A percentile compares a stretch with the other conserved stretches of the same genome.
These are phyloP conservation scores for Schoenoplectus tabernaemontani DNA, from an alignment of 202 grass and related monocot genomes.

Conservation along the genomic window DNA sequence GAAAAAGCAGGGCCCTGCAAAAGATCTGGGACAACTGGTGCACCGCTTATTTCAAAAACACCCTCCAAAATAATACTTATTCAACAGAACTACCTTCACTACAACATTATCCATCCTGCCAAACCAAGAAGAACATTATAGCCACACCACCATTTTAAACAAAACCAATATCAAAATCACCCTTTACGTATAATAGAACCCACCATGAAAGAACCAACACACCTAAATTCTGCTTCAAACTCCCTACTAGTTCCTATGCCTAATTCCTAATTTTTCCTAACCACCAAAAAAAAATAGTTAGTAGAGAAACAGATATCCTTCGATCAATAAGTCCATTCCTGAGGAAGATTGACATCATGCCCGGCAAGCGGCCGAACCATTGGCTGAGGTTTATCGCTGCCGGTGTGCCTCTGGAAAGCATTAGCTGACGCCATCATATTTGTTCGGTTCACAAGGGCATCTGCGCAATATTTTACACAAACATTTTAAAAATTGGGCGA, in stretches of 20 bases:
- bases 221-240: constrained; percentile 22
- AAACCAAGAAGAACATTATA: not conserved
- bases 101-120: not conserved
- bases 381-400: not conserved
- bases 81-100: not conserved
- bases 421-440: constrained; percentile 24
- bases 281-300: constrained; percentile 22
- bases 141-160: constrained; percentile 18
- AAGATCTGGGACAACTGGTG: constrained; percentile 3
- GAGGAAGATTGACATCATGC: constrained; percentile 42
- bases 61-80: constrained; percentile 21
- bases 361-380: not conserved
- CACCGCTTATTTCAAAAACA: constrained; percentile 26
- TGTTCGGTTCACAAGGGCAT: constrained; percentile 49
- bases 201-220: constrained; percentile 19
- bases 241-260: constrained; percentile 15
- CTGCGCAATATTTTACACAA: not conserved
- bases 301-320: constrained; percentile 11
- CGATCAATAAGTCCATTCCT: constrained; percentile 91
- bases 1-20: constrained; percentile 14
- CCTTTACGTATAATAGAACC: constrained; percentile 11
- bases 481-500: not conserved
- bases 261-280: constrained; percentile 13
- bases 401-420: constrained; percentile 24
- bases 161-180: constrained; percentile 29